Evolutionary conservation across 2,329 filamentous ascomycete genomes (phyloP), one percentile per base, ranked within the genome.

Genomic region (Ophiocordyceps sinensis): DNA sequence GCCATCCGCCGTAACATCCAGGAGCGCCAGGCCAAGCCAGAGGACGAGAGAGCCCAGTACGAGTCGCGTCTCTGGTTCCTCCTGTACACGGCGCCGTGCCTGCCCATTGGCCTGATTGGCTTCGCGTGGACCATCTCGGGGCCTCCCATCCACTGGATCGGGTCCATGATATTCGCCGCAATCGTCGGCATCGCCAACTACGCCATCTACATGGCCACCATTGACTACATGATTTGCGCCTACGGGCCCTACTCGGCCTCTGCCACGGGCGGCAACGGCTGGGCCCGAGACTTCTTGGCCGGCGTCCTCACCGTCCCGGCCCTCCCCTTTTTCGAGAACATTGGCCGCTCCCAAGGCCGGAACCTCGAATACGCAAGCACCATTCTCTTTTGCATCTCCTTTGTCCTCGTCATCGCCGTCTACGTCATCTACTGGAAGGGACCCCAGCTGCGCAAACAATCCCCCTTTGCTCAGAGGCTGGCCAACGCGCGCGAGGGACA

Each of bases 151-250:
- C 75, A 76, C 47, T 86, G 82, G 81, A 75, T 83, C 19, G 77
- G 69, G 0, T 76, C 77, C 3, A 73, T 80, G 63, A 61, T 84
- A 37, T 83, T 79, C 47, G 68, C 71, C 2, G 68, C 67, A 14
- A 63, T 83, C 36, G 77, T 86, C 39, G 82, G 79, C 19, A 78
- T 86, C 40, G 81, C 81, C 42, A 86, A 86, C 52, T 82, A 81
- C 32, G 65, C 73, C 29, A 83, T 84, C 43, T 85, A 85, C 61
- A 82, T 83, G 75, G 77, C 79, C 1, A 83, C 79, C 1, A 82
- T 85, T 47, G 79, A 86, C 57, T 86, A 86, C 61, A 84, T 85
- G 73, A 74, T 85, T 30, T 79, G 77, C 43, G 77, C 80, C 0
- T 85, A 85, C 51, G 82, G 82, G 0, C 75, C 75, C 0, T 85